Conservation (phyloP, 441 rosid genomes). For the Omphalea diandra region DNA sequence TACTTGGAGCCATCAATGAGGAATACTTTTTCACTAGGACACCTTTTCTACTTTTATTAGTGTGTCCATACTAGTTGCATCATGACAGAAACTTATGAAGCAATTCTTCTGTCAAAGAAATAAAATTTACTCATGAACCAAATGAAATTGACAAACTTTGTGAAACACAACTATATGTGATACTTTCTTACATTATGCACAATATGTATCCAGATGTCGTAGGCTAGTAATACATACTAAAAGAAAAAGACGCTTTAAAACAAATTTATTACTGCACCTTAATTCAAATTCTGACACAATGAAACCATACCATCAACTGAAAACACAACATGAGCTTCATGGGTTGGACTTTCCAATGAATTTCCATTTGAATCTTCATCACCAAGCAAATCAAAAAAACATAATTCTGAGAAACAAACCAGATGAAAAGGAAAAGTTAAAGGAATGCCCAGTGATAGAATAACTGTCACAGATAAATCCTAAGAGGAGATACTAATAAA, state of each 20-base stretch:
- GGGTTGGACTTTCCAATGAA: conserved; percentile 36
- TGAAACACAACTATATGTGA: conserved; percentile 9
- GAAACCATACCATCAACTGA: conserved; percentile 70
- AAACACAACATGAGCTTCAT: conserved; percentile 79
- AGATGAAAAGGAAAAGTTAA: conserved; percentile 5
- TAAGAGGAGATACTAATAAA: neutral
- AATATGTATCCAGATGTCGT: neutral
- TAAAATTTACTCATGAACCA: neutral
- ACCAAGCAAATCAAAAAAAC: conserved; percentile 70
- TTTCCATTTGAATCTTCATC: conserved; percentile 49
- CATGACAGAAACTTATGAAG: neutral
- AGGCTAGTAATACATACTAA: neutral
- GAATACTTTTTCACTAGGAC: too few species aligned
- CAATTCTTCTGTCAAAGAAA: neutral
- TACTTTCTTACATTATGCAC: neutral
- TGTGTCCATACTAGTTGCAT: too few species aligned
- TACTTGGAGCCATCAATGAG: too few species aligned
- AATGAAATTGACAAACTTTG: conserved; percentile 16
- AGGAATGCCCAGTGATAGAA: neutral
- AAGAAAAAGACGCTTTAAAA: neutral
- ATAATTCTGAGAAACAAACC: conserved; percentile 43
- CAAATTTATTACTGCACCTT: neutral
- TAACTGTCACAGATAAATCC: neutral
- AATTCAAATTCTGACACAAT: neutral
- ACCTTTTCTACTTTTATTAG: neutral